Percentiles rank a stretch among this genome's conserved stretches.
phyloP scores from a whole-genome alignment of 139 green algal genomes.

The Chlorella vulgaris region DNA sequence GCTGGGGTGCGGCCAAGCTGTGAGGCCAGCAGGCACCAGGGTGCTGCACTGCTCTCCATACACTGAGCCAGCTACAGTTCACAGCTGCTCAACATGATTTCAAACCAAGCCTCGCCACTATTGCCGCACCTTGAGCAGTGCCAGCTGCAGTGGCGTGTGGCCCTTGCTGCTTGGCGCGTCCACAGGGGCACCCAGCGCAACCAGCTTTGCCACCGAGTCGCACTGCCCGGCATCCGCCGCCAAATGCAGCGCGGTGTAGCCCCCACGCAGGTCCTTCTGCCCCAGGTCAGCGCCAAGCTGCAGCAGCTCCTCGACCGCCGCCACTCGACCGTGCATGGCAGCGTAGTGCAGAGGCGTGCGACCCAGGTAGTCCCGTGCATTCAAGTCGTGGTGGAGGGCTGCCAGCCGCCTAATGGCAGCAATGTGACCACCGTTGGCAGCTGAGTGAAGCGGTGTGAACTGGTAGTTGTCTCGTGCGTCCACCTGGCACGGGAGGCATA shows the following conservation, averaged over 20 bases:
- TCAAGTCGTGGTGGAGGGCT: conserved; percentile 48
- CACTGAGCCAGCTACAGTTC: too few relatives aligned
- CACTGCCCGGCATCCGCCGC: conserved; percentile 66
- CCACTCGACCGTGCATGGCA: conserved; percentile 57
- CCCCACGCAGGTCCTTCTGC: conserved; percentile 43
- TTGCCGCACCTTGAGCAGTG: conserved; percentile 64
- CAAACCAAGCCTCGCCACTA: too few relatives aligned
- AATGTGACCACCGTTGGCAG: conserved; percentile 62
- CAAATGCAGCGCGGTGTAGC: conserved; percentile 64
- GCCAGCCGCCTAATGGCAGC: conserved; percentile 52
- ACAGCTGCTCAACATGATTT: too few relatives aligned
- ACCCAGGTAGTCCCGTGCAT: conserved; percentile 59
- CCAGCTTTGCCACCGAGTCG: conserved; percentile 46
- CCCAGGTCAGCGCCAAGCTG: conserved; percentile 46
- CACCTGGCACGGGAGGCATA: conserved; percentile 10
- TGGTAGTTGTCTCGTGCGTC: conserved; percentile 56
- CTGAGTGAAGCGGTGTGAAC: conserved; percentile 65
- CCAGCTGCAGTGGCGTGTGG: conserved; percentile 55
- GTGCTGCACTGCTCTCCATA: too few relatives aligned
- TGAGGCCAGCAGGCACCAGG: too few relatives aligned
- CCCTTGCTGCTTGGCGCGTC: conserved; percentile 49
- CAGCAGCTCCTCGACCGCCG: conserved; percentile 53
- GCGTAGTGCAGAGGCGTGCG: conserved; percentile 69
- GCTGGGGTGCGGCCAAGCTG: too few relatives aligned
- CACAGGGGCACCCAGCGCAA: conserved; percentile 46